Evolutionary conservation across 371 early-diverging fungal species (phyloP).

Genomic region (Mortierella polycephala): DNA sequence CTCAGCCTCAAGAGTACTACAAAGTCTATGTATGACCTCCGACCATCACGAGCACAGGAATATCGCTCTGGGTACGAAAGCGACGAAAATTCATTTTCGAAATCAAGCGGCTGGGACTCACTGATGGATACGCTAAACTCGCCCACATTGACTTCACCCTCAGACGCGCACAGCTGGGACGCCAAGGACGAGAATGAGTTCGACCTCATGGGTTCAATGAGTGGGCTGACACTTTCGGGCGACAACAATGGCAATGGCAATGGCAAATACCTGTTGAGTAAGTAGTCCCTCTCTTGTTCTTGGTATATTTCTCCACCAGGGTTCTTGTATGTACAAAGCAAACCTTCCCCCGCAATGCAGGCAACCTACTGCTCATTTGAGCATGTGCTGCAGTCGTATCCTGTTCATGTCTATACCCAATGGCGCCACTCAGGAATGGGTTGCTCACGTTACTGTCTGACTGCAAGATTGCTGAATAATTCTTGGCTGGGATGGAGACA

Average conservation of each 20-base stretch:
- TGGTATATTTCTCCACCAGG: too few relatives aligned
- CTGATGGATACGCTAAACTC: slow-evolving; percentile 45
- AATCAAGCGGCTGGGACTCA: slow-evolving; percentile 44
- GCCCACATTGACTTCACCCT: slow-evolving; percentile 22
- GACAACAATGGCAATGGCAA: slow-evolving; percentile 34
- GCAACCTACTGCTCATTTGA: too few relatives aligned
- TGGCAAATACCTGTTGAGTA: slow-evolving; percentile 49
- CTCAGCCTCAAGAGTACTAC: slow-evolving; percentile 43
- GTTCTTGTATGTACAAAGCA: too few relatives aligned
- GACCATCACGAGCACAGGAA: slow-evolving; percentile 18
- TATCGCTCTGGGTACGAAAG: slow-evolving; percentile 33
- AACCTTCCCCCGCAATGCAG: too few relatives aligned
- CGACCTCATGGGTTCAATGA: slow-evolving; percentile 25
- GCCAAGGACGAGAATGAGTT: slow-evolving; percentile 28
- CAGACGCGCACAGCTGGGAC: slow-evolving; percentile 22
- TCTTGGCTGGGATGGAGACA: too few relatives aligned
- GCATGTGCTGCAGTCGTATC: too few relatives aligned
- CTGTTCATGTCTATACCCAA: too few relatives aligned
- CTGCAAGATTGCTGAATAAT: too few relatives aligned
- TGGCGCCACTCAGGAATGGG: too few relatives aligned
- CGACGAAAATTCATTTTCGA: slow-evolving; percentile 22
- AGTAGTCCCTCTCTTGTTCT: slow-evolving; percentile 1
- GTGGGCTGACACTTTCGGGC: slow-evolving; percentile 10
- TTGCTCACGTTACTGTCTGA: too few relatives aligned
- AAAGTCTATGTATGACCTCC: slow-evolving; percentile 46